Evolutionary conservation across 2,329 filamentous ascomycete species (phyloP), one percentile per base, ranked within the genome.

Genomic region (Blastomyces emzantsi): DNA sequence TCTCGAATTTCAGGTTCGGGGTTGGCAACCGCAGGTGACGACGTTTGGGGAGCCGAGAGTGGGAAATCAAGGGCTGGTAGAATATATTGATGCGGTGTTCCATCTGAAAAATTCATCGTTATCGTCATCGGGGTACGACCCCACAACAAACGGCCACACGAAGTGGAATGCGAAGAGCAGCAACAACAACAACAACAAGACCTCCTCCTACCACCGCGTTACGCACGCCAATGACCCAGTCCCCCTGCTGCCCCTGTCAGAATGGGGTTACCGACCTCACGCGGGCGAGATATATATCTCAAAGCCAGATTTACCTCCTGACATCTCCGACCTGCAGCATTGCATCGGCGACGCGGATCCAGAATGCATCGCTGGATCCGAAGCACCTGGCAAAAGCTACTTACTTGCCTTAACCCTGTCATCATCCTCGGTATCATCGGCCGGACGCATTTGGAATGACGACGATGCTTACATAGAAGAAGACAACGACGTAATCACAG

Each of bases 161-260:
- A 56, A 63, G 65, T 47, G 51, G 58, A 39, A 66, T 64, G 17
- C 49, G 1, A 60, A 17, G 51, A 36, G 8, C 8, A 7, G 39
- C 52, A 36, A 22, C 47, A 39, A n/a, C 52, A 55, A 57, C 63
- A n/a, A n/a, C n/a, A n/a, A n/a, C n/a, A 66, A 58, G 69, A 71
- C 64, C 65, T 43, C 66, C 71, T 65, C 68, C 17, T 96, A 90
- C 74, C 85, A 90, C 64, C 85, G 93, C 19, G 84, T 97, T 13
- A 97, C 94, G 15, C 94, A 97, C 73, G 78, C 84, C 3, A 84
- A 90, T 70, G 94, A 99, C 71, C 94, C 94, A 0, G 89, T 97
- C 0, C 94, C 94, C 22, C 80, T 96, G 8, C 83, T 99, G 0
- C 94, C 94, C 0, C 81, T 95, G 2, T 81, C 82, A 2, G 90